Evolutionary conservation across 169 alveolate species (phyloP), one percentile per base, ranked within the genome.

Genomic region (Miamiensis avidus): DNA sequence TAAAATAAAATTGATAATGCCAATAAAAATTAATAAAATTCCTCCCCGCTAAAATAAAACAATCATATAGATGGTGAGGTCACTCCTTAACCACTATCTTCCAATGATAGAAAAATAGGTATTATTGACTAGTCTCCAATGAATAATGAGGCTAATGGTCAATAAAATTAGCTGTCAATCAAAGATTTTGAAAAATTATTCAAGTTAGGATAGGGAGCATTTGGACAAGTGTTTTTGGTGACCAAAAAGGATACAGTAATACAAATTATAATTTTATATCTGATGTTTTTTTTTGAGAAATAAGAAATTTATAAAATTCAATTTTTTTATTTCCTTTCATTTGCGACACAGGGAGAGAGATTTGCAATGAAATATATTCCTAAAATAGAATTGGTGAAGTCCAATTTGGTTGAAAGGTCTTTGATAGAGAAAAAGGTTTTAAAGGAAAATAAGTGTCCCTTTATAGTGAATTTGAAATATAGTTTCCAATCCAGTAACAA

Each of bases 321-420:
- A 49, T 20, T n/a, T n/a, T n/a, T n/a, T n/a, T n/a, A n/a, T n/a
- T n/a, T n/a, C n/a, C n/a, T n/a, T n/a, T n/a, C n/a, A n/a, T n/a
- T n/a, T n/a, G n/a, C n/a, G n/a, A n/a, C n/a, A 11, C 20, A 49
- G 69, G 74, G 82, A 82, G 82, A 75, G 65, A 86, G 82, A 78
- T 91, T 86, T 75, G 95, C 95, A 15, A 91, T 91, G 95, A 91
- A 91, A 81, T 91, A 85, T 16, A 84, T 91, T 30, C 87, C 82
- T 31, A 91, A 91, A 83, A 31, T 83, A n/a, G 85, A 90, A n/a
- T 86, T 91, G 69, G 88, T 90, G 11, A 91, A 91, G 64, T 88
- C 75, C 75, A 82, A 89, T 73, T 79, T 91, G 29, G 82, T 88
- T n/a, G 89, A 91, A 83, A 83, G 87, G 73, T 85, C 88, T 32